phyloP scores from a whole-genome alignment of 2,329 filamentous ascomycete genomes.

The Fusarium nygamai region DNA sequence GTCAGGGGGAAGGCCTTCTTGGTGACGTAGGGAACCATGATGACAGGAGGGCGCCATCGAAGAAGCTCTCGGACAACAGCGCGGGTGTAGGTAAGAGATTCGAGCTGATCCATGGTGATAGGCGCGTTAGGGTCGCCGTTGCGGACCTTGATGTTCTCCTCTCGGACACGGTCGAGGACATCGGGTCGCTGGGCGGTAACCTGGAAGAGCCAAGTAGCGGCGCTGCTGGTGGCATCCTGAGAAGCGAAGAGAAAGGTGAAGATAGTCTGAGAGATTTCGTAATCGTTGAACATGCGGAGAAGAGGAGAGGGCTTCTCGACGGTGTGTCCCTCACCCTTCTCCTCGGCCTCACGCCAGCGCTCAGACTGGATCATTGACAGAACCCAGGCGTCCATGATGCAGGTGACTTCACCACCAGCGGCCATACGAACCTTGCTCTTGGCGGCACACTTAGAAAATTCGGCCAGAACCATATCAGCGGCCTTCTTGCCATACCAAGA shows the following conservation, averaged over 20 bases:
- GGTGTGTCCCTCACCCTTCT: slow-evolving; percentile 74
- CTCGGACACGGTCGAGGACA: slow-evolving; percentile 85
- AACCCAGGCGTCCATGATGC: slow-evolving; percentile 97
- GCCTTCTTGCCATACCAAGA: slow-evolving; percentile 98
- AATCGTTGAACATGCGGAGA: slow-evolving; percentile 87
- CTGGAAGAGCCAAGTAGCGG: slow-evolving; percentile 95
- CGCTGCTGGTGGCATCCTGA: slow-evolving; percentile 95
- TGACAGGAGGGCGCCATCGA: slow-evolving; percentile 92
- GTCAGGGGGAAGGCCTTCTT: slow-evolving; percentile 97
- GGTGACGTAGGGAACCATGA: slow-evolving; percentile 94
- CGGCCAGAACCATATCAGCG: slow-evolving; percentile 87
- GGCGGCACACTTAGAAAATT: slow-evolving; percentile 90
- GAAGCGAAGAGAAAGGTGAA: slow-evolving; percentile 98
- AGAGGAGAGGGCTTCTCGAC: slow-evolving; percentile 84
- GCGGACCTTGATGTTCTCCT: slow-evolving; percentile 84
- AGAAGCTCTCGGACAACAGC: slow-evolving; percentile 91
- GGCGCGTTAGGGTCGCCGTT: slow-evolving; percentile 77
- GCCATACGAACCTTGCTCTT: slow-evolving; percentile 95
- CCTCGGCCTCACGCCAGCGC: slow-evolving; percentile 81
- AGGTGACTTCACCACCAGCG: slow-evolving; percentile 84
- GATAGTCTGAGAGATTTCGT: slow-evolving; percentile 90
- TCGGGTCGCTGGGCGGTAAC: slow-evolving; percentile 94
- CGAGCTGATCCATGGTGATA: slow-evolving; percentile 85
- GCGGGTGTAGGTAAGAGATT: slow-evolving; percentile 88
- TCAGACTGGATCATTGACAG: slow-evolving; percentile 87